A percentile compares a stretch with the other conserved stretches of the same genome.
phyloP scores from a whole-genome alignment of 306 rosid genomes.

The Cicer arietinum region DNA sequence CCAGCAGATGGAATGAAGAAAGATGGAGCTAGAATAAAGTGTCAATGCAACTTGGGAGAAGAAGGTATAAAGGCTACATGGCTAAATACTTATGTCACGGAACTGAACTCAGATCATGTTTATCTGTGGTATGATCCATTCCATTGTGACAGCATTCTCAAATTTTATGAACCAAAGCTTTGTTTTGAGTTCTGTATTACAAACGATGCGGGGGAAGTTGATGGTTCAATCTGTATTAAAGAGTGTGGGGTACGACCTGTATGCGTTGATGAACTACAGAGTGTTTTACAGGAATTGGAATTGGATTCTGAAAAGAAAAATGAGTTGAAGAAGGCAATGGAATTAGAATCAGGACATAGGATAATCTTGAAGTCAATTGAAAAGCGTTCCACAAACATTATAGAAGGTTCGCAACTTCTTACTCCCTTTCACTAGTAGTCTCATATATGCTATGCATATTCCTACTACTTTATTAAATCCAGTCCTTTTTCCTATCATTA shows the following conservation, averaged over 20 bases:
- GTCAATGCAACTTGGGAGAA: constrained; percentile 22
- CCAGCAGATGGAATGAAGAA: constrained; percentile 13
- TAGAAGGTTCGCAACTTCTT: not conserved
- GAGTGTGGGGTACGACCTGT: constrained; percentile 22
- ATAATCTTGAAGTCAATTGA: not conserved
- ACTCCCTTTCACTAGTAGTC: not conserved
- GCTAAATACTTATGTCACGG: constrained; percentile 5
- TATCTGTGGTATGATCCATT: constrained; percentile 49
- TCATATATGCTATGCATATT: not conserved
- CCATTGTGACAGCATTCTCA: constrained; percentile 37
- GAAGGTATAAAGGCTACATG: not conserved
- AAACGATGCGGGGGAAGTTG: not conserved
- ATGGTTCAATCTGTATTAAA: constrained; percentile 10
- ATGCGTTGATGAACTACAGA: not conserved
- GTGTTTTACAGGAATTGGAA: not conserved
- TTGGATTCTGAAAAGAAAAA: not conserved
- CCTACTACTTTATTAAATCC: not conserved
- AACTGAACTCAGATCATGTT: constrained; percentile 41
- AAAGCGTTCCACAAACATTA: not conserved
- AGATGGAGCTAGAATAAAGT: not conserved
- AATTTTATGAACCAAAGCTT: not conserved
- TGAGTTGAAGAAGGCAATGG: not conserved
- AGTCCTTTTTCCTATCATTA: not conserved
- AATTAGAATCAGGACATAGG: not conserved
- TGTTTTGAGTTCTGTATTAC: constrained; percentile 30